phyloP scores from a whole-genome alignment of 192 early-diverging fungal species.

The Coemansia sp. region DNA sequence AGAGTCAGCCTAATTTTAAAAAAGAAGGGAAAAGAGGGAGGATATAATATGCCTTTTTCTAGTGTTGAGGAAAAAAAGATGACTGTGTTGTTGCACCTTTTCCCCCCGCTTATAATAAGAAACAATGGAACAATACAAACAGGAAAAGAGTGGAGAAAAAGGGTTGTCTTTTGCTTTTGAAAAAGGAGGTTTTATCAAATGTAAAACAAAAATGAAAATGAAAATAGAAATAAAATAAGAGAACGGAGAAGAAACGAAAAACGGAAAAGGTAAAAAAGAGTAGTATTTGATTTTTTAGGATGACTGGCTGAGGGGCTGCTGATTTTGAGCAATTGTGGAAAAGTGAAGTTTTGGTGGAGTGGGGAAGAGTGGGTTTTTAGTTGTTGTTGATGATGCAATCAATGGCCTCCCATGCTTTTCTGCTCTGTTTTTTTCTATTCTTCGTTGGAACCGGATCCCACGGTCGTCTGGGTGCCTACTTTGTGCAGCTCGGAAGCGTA shows the following conservation, averaged over 20 bases:
- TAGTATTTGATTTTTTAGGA: too few relatives aligned
- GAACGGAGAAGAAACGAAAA: constrained; percentile 5
- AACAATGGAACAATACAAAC: background rate
- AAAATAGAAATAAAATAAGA: constrained; percentile 2
- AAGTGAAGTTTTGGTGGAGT: too few relatives aligned
- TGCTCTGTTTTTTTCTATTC: background rate
- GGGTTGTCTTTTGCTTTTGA: too few relatives aligned
- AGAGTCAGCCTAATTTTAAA: background rate
- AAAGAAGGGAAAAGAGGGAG: background rate
- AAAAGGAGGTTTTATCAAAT: too few relatives aligned
- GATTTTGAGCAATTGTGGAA: too few relatives aligned
- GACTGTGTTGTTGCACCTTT: too few relatives aligned
- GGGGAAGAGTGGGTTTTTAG: background rate
- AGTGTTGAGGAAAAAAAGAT: background rate
- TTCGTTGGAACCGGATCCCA: background rate
- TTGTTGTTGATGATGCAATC: constrained; percentile 10
- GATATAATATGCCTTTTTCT: background rate
- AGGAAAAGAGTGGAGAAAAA: too few relatives aligned
- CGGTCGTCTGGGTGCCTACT: background rate
- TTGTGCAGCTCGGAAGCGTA: background rate
- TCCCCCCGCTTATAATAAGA: too few relatives aligned
- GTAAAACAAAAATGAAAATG: background rate
- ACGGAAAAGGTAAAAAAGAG: background rate
- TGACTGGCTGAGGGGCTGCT: too few relatives aligned
- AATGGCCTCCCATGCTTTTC: background rate